Conservation (phyloP, 129 eudicot species). For the Saussurea involucrata region DNA sequence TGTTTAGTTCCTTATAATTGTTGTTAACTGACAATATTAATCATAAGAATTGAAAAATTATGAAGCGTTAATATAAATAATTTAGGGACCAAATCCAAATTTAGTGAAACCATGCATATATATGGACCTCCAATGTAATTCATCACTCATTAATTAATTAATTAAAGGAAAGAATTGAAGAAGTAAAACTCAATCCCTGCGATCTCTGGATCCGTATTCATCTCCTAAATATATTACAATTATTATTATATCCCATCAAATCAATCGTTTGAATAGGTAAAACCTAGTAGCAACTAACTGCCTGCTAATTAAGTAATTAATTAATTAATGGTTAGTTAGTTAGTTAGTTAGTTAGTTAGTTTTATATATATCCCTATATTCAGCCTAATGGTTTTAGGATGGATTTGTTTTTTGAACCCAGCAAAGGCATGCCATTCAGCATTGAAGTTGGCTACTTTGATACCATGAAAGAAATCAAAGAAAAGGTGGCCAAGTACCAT, state of each 20-base stretch:
- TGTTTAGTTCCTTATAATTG: too few relatives aligned
- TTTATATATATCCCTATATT: neutral
- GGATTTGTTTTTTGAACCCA: constrained; percentile 60
- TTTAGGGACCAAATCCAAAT: too few relatives aligned
- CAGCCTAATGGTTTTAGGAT: constrained; percentile 18
- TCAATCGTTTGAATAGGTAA: neutral
- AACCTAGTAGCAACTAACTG: neutral
- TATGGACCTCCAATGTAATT: too few relatives aligned
- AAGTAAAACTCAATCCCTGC: neutral
- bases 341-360: too few relatives aligned
- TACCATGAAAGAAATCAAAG: constrained; percentile 68
- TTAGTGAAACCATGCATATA: too few relatives aligned
- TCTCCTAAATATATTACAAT: neutral
- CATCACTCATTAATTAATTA: too few relatives aligned
- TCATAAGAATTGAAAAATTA: too few relatives aligned
- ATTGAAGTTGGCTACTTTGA: constrained; percentile 85
- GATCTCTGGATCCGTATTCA: neutral
- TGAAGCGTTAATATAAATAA: too few relatives aligned
- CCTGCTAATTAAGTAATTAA: too few relatives aligned
- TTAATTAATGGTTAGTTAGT: too few relatives aligned
- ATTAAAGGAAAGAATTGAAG: neutral
- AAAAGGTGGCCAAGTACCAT: constrained; percentile 58
- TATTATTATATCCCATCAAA: neutral
- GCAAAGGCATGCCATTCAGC: constrained; percentile 45
- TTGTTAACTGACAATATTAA: too few relatives aligned